Evolutionary conservation across 2,329 filamentous ascomycete genomes (phyloP).

Genomic region (Claviceps monticola): DNA sequence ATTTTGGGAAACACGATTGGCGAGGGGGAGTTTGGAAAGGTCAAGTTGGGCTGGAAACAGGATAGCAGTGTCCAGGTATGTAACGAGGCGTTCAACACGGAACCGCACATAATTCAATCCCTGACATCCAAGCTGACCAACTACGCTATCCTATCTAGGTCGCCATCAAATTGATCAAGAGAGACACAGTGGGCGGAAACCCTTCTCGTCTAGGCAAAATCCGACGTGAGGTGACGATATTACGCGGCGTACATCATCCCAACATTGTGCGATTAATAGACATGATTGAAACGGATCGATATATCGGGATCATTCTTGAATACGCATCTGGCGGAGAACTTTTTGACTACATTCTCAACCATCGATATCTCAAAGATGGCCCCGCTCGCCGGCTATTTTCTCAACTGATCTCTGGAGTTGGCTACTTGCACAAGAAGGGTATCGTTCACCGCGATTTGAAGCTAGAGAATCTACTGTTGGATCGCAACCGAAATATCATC

Average conservation of each 20-base stretch:
- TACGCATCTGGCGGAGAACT: slow-evolving; percentile 96
- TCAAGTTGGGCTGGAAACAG: slow-evolving; percentile 96
- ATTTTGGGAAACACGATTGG: slow-evolving; percentile 91
- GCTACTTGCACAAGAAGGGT: slow-evolving; percentile 95
- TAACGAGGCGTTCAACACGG: neutral
- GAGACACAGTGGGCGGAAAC: slow-evolving; percentile 79
- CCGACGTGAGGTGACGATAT: slow-evolving; percentile 87
- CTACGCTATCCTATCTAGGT: slow-evolving; percentile 39
- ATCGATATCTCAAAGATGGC: slow-evolving; percentile 90
- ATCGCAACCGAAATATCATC: slow-evolving; percentile 96
- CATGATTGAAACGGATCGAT: slow-evolving; percentile 94
- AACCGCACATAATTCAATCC: neutral
- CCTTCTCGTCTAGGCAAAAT: slow-evolving; percentile 88
- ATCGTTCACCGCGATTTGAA: slow-evolving; percentile 97
- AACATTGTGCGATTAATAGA: slow-evolving; percentile 96
- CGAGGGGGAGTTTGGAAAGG: slow-evolving; percentile 96
- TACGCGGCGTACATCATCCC: slow-evolving; percentile 76
- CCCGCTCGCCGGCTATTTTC: slow-evolving; percentile 84
- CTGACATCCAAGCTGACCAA: neutral
- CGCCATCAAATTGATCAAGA: slow-evolving; percentile 93
- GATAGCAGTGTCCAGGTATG: slow-evolving; percentile 73
- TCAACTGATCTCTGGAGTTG: slow-evolving; percentile 89
- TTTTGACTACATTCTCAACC: slow-evolving; percentile 95
- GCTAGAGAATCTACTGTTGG: slow-evolving; percentile 85
- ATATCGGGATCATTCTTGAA: slow-evolving; percentile 96